A percentile compares a stretch with the other conserved stretches of the same genome.
These are phyloP conservation scores for Podospora didyma DNA, from an alignment of 495 filamentous ascomycete species.

Conservation along the genomic window DNA sequence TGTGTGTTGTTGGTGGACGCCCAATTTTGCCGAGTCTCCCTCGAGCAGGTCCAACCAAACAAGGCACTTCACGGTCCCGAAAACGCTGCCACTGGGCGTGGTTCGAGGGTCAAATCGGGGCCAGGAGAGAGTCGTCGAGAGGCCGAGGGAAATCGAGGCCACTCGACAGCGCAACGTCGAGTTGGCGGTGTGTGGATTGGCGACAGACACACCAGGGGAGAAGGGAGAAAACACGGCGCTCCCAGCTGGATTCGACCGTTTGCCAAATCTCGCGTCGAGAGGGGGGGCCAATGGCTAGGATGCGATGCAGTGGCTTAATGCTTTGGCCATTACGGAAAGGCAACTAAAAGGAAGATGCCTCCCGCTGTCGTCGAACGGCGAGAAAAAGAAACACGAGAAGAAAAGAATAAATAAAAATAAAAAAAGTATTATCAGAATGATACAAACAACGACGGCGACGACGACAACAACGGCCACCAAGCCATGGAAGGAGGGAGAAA, in stretches of 20 bases:
- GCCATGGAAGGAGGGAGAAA: constrained; percentile 1
- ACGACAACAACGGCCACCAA: background rate
- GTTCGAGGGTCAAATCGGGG: background rate
- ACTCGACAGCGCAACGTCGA: background rate
- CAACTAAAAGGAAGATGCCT: background rate
- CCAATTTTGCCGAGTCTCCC: background rate
- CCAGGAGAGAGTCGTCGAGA: background rate
- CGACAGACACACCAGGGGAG: background rate
- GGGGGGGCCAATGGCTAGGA: background rate
- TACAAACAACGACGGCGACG: constrained; percentile 2
- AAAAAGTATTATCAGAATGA: background rate
- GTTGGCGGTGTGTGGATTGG: constrained; percentile 12
- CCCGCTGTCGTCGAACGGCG: background rate
- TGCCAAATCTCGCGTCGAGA: constrained; percentile 2
- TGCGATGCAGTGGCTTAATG: background rate
- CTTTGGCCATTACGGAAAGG: background rate
- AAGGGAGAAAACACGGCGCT: background rate
- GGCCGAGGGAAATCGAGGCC: background rate
- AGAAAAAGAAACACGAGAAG: background rate
- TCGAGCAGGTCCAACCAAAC: background rate
- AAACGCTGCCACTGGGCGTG: background rate
- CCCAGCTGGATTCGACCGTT: background rate
- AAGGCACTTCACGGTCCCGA: background rate
- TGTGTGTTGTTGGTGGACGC: constrained; percentile 12
- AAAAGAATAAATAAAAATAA: background rate